Conservation (phyloP, 208 protist species). For the Wallacemonas collosoma region DNA sequence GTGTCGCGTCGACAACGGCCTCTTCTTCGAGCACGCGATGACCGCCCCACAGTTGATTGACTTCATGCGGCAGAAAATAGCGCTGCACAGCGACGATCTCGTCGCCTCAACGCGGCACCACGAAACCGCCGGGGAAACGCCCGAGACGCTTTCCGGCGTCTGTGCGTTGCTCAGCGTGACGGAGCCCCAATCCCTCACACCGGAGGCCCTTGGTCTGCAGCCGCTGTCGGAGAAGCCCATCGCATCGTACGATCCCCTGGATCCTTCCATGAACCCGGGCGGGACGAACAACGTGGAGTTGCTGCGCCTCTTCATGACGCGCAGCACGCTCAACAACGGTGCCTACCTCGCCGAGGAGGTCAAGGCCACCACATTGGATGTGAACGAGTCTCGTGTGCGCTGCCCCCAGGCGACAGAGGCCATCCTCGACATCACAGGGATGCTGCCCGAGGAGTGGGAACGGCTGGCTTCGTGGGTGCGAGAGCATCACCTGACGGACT, state of each 20-base stretch:
- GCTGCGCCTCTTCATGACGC: conserved; percentile 97
- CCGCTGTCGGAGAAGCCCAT: conserved; percentile 80
- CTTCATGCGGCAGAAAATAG: conserved; percentile 2
- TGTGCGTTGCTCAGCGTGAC: conserved; percentile 70
- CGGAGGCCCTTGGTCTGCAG: conserved; percentile 95
- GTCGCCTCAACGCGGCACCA: conserved; percentile 6
- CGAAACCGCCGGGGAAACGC: conserved; percentile 3
- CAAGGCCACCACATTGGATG: conserved; percentile 75
- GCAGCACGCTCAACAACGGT: conserved; percentile 92
- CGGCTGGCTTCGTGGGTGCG: conserved; percentile 93
- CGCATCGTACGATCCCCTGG: conserved; percentile 96
- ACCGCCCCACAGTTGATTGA: conserved; percentile 17
- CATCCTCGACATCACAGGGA: conserved; percentile 76
- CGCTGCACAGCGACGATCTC: conserved; percentile 3
- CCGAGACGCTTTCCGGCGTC: conserved; percentile 53
- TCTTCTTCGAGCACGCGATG: conserved; percentile 1
- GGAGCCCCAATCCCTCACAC: conserved; percentile 75
- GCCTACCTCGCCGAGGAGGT: conserved; percentile 95
- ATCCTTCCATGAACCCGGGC: conserved; percentile 94
- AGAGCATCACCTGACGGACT: conserved; percentile 84
- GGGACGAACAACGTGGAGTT: conserved; percentile 85
- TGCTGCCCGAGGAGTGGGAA: conserved; percentile 93
- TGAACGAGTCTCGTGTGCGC: conserved; percentile 78
- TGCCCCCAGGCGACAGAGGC: conserved; percentile 90
- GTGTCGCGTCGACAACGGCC: conserved; percentile 72